Percentiles rank a stretch among this genome's conserved stretches.
These are phyloP conservation scores for Solanum chaucha DNA, from an alignment of 257 asterid genomes.

Conservation along the genomic window DNA sequence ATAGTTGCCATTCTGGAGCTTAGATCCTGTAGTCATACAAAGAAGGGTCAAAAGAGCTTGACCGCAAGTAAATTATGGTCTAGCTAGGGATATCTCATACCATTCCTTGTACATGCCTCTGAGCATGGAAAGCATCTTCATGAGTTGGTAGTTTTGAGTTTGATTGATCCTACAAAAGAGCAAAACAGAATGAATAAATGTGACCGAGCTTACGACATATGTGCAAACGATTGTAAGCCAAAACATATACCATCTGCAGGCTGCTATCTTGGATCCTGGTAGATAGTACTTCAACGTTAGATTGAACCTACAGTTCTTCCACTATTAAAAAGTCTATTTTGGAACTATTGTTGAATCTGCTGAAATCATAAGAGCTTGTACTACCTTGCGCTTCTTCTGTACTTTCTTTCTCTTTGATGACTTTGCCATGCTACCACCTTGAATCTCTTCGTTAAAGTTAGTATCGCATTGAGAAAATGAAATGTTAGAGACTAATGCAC, in stretches of 20 bases:
- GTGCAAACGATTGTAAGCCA: conserved; percentile 1
- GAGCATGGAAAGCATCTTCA: conserved; percentile 14
- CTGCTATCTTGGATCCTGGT: conserved; percentile 13
- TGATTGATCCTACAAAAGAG: conserved; percentile 19
- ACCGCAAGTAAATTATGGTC: not conserved
- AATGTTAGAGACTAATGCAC: conserved; percentile 6
- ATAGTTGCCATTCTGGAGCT: conserved; percentile 10
- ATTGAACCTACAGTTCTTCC: conserved; percentile 11
- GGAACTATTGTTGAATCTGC: not conserved
- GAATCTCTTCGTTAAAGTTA: conserved; percentile 1
- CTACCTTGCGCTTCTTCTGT: conserved; percentile 32
- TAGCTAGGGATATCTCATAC: conserved; percentile 7
- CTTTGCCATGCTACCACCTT: conserved; percentile 1
- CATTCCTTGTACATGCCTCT: conserved; percentile 22
- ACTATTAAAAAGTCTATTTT: not conserved
- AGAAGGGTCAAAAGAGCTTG: not conserved
- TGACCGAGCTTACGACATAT: not conserved
- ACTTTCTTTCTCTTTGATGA: conserved; percentile 10
- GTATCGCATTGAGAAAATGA: conserved; percentile 12
- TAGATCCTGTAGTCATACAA: conserved; percentile 10
- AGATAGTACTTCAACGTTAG: conserved; percentile 13
- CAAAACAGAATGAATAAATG: not conserved
- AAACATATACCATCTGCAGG: conserved; percentile 19
- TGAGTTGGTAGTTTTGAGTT: conserved; percentile 9
- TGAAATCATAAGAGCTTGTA: not conserved